Evolutionary conservation across 164 flowering plant genomes (phyloP), one percentile per base, ranked within the genome.

Genomic region (Stephania cephalantha): DNA sequence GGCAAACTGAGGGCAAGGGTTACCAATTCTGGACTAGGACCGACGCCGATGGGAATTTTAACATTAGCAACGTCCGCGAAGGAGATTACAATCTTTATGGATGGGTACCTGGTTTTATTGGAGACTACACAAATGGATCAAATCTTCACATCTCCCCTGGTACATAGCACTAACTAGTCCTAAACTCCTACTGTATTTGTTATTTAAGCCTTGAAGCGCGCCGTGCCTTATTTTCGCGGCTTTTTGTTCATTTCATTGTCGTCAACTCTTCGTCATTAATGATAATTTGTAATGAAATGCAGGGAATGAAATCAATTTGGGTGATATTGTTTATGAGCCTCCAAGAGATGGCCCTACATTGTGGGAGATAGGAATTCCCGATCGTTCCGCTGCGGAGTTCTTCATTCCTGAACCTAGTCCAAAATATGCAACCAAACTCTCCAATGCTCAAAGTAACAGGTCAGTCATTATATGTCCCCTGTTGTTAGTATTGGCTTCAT

Each of bases 1-100:
- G 96, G 96, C 99, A 95, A 83, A 89, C 85, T 75, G 94, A 93
- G 80, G 69, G 82, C 88, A 93, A 95, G 97, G 98, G 87, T 3
- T 94, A 94, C 75, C 98, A 94, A 69, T 94, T 94, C 69, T 95
- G 99, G 97, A 84, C 83, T 7, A 79, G 22, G 78, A 78, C 94
- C 1, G 90, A 89, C 65, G 22, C 63, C 0, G 75, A 79, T n/a
- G 97, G 97, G 31, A 81, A 69, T 72, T 95, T 89, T 80, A 71
- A 79, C 8, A 90, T 93, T 20, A 74, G 67, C 5, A 63, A 85
- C 50, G 74, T 91, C 35, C 84, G 86, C 3, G 20, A 80, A 8
- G 97, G 93, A 13, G 84, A 83, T 25, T 95, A 95, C 78, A 89
- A 85, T 83, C 86, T 95, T 69, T 87, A 86, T 74, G 94, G 92